Base-by-base conservation (phyloP, 345 rosid species). In the Brassica incana region DNA sequence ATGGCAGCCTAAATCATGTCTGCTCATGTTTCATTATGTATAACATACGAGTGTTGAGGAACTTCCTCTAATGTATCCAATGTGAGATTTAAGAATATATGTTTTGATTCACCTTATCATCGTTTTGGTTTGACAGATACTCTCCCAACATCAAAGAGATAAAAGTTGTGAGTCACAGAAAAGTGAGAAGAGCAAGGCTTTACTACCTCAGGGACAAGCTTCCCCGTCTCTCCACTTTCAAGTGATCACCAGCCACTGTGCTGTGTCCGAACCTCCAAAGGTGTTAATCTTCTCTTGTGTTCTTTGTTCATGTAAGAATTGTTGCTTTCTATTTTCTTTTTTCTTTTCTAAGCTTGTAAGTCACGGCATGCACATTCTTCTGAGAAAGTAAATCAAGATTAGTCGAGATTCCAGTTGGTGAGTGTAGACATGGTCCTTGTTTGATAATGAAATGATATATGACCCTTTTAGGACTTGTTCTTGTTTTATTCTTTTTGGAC, bases 201-300 rank as follows among this genome's bases (percentile, higher is more conserved):
- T 95, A 92, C 83, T 91, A 95, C 84, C 88, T 90, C 25, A 85
- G 97, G 81, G 91, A 92, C 80, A 92, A 95, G 86, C 95, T 95
- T 80, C 99, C 99, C 74, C 87, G 97, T 88, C 77, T 95, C 20
- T 92, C 97, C 73, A 92, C 99, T 32, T 95, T 95, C 80, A 95
- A 95, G 77, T 92, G 87, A 89, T 65, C 74, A 79, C 29, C 71
- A 52, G 70, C 61, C 32, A 40, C 15, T 5, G 27, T 65, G 33
- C 15, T 71, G 6, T 71, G 76, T 56, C 65, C 10, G 35, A 71
- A 5, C 72, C 72, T 35, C 15, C 58, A 18, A 54, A 64, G 10
- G 18, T 65, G 65, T 35, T 56, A 43, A 78, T 72, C 20, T 71
- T 20, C 60, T 5, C 18, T 48, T 65, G 6, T 65, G 38, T 78